Evolutionary conservation across 257 asterid species (phyloP).

Genomic region (Thymus quinquecostatus): DNA sequence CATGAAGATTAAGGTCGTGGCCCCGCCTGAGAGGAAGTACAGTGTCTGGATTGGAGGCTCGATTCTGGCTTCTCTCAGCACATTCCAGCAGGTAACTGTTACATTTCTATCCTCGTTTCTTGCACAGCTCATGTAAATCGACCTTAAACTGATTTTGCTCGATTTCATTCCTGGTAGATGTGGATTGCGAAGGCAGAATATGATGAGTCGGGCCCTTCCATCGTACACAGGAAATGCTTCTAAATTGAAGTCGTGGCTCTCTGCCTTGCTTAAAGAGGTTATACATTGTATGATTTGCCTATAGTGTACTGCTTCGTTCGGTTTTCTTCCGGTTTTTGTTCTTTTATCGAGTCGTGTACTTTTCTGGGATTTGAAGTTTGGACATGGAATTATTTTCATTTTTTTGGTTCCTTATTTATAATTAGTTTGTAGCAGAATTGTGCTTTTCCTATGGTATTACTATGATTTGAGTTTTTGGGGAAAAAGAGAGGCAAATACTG

Average conservation of each 20-base stretch:
- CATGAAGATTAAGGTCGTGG: no score
- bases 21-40: no score
- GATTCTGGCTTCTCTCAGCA: conserved; percentile 61
- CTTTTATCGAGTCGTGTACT: conserved; percentile 32
- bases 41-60: conserved; percentile 5
- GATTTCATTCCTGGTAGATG: conserved; percentile 40
- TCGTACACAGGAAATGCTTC: conserved; percentile 37
- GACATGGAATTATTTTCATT: conserved; percentile 34
- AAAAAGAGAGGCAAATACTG: conserved; percentile 11
- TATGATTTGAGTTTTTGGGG: conserved; percentile 36
- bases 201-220: no score
- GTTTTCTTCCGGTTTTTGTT: conserved; percentile 22
- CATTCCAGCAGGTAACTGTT: conserved; percentile 56
- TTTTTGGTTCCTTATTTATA: conserved; percentile 29
- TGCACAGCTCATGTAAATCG: not conserved
- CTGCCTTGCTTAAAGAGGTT: conserved; percentile 23
- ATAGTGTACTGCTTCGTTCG: conserved; percentile 31
- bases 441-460: conserved; percentile 27
- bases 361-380: conserved; percentile 31
- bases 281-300: conserved; percentile 36
- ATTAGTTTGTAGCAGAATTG: conserved; percentile 40
- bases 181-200: conserved; percentile 35
- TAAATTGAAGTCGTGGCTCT: conserved; percentile 25
- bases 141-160: conserved; percentile 2
- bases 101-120: not conserved